Percentiles rank a stretch among this genome's conserved stretches.
Conservation (phyloP, 164 flowering plant genomes). For the Umbilicus rupestris region DNA sequence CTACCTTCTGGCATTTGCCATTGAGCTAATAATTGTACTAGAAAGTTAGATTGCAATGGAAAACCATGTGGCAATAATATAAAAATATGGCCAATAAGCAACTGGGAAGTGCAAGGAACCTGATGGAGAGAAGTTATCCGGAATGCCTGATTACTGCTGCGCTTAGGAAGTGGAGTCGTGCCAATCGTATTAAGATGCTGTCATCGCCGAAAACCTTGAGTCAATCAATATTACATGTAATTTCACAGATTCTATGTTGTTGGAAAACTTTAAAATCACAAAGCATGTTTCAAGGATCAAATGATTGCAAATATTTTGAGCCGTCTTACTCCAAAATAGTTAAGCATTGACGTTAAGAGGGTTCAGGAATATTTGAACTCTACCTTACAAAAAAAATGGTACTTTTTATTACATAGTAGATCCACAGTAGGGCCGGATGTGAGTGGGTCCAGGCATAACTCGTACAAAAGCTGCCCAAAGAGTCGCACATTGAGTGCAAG, state of each 20-base stretch:
- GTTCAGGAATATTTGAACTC: not conserved
- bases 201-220: constrained; percentile 8
- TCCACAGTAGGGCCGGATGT: constrained; percentile 77
- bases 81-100: too few species aligned
- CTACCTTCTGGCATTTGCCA: too few species aligned
- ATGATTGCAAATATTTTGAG: not conserved
- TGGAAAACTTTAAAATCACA: not conserved
- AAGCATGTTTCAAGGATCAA: not conserved
- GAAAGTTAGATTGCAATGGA: too few species aligned
- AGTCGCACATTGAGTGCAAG: constrained; percentile 10
- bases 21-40: too few species aligned
- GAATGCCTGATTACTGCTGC: constrained; percentile 61
- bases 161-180: constrained; percentile 81
- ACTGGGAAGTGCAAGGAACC: constrained; percentile 30
- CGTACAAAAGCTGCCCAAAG: constrained; percentile 72
- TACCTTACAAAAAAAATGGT: constrained; percentile 87
- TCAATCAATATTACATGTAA: not conserved
- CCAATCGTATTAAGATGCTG: constrained; percentile 84
- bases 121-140: constrained; percentile 95
- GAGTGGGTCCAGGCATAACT: constrained; percentile 80
- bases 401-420: constrained; percentile 61
- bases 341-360: not conserved
- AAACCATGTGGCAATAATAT: too few species aligned
- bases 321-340: not conserved
- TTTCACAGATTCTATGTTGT: too few species aligned